These are phyloP conservation scores for Coemansia sp. DNA, from an alignment of 192 early-diverging fungal species.

Conservation along the genomic window DNA sequence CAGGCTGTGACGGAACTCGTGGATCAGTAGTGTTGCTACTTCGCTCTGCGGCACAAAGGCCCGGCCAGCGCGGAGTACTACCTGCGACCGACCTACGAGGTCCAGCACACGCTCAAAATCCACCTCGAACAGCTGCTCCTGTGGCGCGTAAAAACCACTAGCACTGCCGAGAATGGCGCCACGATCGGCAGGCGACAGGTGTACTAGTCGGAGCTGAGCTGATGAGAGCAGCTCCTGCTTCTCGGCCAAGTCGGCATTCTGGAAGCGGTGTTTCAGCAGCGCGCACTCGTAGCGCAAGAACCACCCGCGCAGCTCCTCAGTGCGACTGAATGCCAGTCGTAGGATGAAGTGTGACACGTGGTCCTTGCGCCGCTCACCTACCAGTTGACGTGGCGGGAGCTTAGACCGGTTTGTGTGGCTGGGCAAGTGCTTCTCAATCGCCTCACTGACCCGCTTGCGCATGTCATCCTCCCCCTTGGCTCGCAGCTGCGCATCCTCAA, in stretches of 20 bases:
- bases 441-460: conserved; percentile 53
- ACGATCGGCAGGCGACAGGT: conserved; percentile 17
- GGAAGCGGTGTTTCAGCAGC: conserved; percentile 67
- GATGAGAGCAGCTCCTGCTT: conserved; percentile 38
- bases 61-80: conserved; percentile 62
- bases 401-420: conserved; percentile 57
- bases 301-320: conserved; percentile 73
- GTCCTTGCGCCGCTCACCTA: conserved; percentile 74
- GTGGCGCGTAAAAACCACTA: conserved; percentile 26
- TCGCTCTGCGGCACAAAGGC: conserved; percentile 76
- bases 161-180: conserved; percentile 16
- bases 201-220: conserved; percentile 25
- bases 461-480: conserved; percentile 62
- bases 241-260: conserved; percentile 45
- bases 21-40: conserved; percentile 68
- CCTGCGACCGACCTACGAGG: conserved; percentile 59
- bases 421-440: conserved; percentile 63
- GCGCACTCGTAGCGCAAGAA: conserved; percentile 70
- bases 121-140: conserved; percentile 57
- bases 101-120: conserved; percentile 71
- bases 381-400: conserved; percentile 39
- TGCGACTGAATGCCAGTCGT: conserved; percentile 66
- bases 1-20: conserved; percentile 73
- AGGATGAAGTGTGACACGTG: conserved; percentile 81
- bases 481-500: conserved; percentile 81